Conservation (phyloP, 2,329 filamentous ascomycete genomes). For the Penicillium sp. region DNA sequence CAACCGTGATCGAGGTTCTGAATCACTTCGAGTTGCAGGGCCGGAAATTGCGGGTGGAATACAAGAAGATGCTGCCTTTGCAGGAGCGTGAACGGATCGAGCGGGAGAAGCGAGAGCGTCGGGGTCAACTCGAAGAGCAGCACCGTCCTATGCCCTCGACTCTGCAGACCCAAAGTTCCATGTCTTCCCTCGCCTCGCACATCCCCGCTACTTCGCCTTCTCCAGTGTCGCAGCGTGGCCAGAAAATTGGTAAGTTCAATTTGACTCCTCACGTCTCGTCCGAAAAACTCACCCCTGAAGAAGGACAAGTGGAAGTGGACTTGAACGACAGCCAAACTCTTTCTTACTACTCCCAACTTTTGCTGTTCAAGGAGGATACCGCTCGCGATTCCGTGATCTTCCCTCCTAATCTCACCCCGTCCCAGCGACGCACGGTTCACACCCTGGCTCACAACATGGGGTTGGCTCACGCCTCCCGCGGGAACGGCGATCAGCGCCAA, state of each 20-base stretch:
- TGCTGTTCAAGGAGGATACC: conserved; percentile 80
- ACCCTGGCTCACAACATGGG: conserved; percentile 94
- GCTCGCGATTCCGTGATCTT: conserved; percentile 80
- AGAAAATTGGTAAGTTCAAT: conserved; percentile 35
- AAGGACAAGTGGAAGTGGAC: conserved; percentile 63
- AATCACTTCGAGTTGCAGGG: conserved; percentile 96
- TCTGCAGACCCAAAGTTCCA: conserved; percentile 79
- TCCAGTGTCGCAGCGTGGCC: conserved; percentile 58
- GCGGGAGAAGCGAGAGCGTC: conserved; percentile 91
- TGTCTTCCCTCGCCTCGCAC: conserved; percentile 71
- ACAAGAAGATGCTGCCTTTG: conserved; percentile 98
- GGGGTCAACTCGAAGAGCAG: conserved; percentile 95
- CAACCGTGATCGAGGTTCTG: conserved; percentile 85
- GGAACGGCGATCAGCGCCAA: conserved; percentile 80
- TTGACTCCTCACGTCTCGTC: conserved; percentile 13
- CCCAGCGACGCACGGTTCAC: conserved; percentile 86
- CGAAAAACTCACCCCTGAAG: conserved; percentile 6
- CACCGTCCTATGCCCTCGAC: conserved; percentile 68
- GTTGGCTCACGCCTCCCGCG: conserved; percentile 84
- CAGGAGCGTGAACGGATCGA: conserved; percentile 95
- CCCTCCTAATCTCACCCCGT: conserved; percentile 72
- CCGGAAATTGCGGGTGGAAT: conserved; percentile 91
- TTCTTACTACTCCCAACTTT: conserved; percentile 83
- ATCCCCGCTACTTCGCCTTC: conserved; percentile 64
- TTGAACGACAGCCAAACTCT: conserved; percentile 87